phyloP scores from a whole-genome alignment of 2,329 filamentous ascomycete species.

The Pyricularia grisea region DNA sequence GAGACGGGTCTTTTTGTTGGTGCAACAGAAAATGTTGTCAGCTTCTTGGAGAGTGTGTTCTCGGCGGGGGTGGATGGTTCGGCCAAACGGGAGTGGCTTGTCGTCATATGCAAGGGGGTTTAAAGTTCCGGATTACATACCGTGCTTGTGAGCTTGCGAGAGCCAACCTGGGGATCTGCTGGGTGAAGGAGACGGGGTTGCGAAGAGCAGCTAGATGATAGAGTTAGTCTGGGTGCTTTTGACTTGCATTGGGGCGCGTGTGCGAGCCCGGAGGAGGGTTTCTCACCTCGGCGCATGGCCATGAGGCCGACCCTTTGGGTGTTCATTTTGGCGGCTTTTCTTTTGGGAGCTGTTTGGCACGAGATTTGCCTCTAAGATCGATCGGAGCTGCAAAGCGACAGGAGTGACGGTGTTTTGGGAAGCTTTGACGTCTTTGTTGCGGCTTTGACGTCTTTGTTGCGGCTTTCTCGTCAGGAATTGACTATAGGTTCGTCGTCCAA shows the following conservation, averaged over 20 bases:
- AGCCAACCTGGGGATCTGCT: constrained; percentile 30
- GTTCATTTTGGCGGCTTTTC: constrained; percentile 34
- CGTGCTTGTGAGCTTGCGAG: constrained; percentile 15
- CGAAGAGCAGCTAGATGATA: neutral
- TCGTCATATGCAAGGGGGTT: neutral
- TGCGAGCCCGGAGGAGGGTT: neutral
- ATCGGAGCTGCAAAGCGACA: neutral
- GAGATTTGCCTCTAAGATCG: neutral
- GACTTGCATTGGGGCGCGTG: neutral
- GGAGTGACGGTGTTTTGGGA: neutral
- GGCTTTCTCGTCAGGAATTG: neutral
- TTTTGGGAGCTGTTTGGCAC: constrained; percentile 4
- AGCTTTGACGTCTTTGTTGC: no score
- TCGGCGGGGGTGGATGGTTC: neutral
- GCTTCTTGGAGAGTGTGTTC: neutral
- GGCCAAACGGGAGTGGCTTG: neutral
- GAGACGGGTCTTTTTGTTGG: constrained; percentile 34
- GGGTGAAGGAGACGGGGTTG: constrained; percentile 29
- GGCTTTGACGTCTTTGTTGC: neutral
- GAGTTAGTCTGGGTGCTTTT: neutral
- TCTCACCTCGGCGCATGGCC: constrained; percentile 49
- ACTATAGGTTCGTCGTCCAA: neutral
- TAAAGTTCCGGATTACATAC: neutral
- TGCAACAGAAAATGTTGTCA: neutral
- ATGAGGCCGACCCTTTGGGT: constrained; percentile 47